A percentile compares a stretch with the other conserved stretches of the same genome.
These are phyloP conservation scores for Rhazya stricta DNA, from an alignment of 257 asterid genomes.

Conservation along the genomic window DNA sequence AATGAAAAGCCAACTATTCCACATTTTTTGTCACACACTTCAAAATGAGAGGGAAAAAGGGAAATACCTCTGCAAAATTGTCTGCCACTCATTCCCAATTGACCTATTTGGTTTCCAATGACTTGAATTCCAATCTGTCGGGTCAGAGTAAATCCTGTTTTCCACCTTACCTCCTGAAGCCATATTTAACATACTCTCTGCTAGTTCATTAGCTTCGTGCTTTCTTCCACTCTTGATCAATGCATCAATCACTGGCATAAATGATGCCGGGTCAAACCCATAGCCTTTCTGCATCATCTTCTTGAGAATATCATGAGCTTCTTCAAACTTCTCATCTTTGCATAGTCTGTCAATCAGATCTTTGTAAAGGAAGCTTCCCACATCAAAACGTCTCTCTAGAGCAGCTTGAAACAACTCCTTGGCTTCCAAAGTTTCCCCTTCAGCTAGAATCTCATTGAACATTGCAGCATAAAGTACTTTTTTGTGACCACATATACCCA, in stretches of 20 bases:
- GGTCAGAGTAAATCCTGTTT: conserved; percentile 31
- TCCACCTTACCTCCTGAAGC: conserved; percentile 41
- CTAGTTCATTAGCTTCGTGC: conserved; percentile 64
- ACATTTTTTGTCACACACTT: conserved; percentile 7
- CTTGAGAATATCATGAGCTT: conserved; percentile 49
- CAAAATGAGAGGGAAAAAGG: neutral
- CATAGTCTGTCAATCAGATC: conserved; percentile 60
- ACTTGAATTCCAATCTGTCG: conserved; percentile 20
- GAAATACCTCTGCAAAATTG: conserved; percentile 62
- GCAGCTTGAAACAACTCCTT: conserved; percentile 64
- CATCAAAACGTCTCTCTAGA: conserved; percentile 47
- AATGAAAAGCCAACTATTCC: neutral
- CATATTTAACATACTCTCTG: conserved; percentile 67
- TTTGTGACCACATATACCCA: conserved; percentile 56
- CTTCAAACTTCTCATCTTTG: conserved; percentile 46
- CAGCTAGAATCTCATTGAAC: conserved; percentile 72
- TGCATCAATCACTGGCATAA: conserved; percentile 81
- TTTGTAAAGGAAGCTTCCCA: conserved; percentile 54
- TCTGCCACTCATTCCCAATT: conserved; percentile 53
- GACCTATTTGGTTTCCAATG: conserved; percentile 31
- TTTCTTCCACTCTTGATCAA: conserved; percentile 53
- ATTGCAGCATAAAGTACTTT: conserved; percentile 56
- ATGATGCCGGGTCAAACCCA: conserved; percentile 70
- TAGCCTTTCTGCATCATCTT: conserved; percentile 61
- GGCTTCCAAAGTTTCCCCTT: conserved; percentile 72